A percentile compares a stretch with the other conserved stretches of the same genome.
Conservation (phyloP, 108 stramenopile genomes). For the Schizochytrium sp. region DNA sequence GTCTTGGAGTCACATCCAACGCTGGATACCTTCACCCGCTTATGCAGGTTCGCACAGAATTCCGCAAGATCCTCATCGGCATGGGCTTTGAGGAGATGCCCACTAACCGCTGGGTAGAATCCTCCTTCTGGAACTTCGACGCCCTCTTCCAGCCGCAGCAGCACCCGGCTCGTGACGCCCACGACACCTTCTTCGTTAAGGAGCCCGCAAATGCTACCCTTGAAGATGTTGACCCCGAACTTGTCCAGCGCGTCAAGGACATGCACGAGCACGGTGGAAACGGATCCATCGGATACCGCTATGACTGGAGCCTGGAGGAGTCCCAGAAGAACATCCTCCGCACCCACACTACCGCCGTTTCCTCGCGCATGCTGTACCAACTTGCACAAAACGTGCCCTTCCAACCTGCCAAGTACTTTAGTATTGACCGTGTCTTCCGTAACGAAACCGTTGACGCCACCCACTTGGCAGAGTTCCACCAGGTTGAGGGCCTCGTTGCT, state of each 20-base stretch:
- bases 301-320: conserved; percentile 88
- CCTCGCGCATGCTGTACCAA: conserved; percentile 94
- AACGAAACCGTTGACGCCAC: conserved; percentile 99
- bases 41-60: conserved; percentile 90
- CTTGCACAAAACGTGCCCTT: conserved; percentile 91
- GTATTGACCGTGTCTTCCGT: conserved; percentile 98
- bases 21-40: conserved; percentile 97
- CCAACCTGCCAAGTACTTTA: conserved; percentile 94
- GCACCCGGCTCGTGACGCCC: conserved; percentile 99
- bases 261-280: conserved; percentile 95
- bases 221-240: conserved; percentile 88
- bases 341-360: conserved; percentile 98
- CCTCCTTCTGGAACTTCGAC: conserved; percentile 99
- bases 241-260: conserved; percentile 94
- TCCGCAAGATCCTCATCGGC: conserved; percentile 95
- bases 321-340: conserved; percentile 96
- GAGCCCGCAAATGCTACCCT: conserved; percentile 84
- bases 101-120: conserved; percentile 98
- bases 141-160: conserved; percentile 99
- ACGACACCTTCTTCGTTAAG: conserved; percentile 99
- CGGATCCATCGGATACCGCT: conserved; percentile 96
- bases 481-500: conserved; percentile 99
- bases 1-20: conserved; percentile 88
- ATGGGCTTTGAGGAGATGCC: conserved; percentile 99
- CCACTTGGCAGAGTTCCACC: conserved; percentile 99